Evolutionary conservation across 352 stramenopile species (phyloP).

Genomic region (Lagenidium giganteum): DNA sequence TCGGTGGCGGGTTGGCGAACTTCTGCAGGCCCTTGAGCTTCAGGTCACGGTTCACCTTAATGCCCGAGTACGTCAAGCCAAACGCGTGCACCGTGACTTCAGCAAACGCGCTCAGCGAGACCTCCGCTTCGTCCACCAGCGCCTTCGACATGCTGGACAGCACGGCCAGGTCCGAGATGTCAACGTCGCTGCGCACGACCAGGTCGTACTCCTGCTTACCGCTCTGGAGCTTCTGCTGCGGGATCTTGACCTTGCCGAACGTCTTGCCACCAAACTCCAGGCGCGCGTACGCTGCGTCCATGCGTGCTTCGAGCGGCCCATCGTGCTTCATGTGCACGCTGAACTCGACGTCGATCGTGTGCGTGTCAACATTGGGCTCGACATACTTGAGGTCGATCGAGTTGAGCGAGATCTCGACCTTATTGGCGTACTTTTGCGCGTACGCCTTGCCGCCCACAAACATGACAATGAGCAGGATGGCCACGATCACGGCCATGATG

Average conservation of each 20-base stretch:
- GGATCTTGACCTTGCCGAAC: conserved; percentile 45
- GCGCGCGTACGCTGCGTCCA: conserved; percentile 41
- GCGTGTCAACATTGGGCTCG: conserved; percentile 16
- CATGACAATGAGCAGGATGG: conserved; percentile 62
- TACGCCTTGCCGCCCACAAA: conserved; percentile 47
- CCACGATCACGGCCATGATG: conserved; percentile 29
- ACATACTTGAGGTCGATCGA: conserved; percentile 58
- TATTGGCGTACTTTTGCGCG: conserved; percentile 58
- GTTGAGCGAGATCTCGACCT: conserved; percentile 52
- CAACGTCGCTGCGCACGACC: conserved; percentile 23
- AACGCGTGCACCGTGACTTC: conserved; percentile 36
- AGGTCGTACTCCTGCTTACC: conserved; percentile 51
- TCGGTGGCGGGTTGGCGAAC: conserved; percentile 34
- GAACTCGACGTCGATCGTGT: conserved; percentile 38
- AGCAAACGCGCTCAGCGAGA: conserved; percentile 32
- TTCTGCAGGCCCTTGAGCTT: conserved; percentile 44
- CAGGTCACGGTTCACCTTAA: conserved; percentile 43
- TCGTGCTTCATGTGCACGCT: conserved; percentile 51
- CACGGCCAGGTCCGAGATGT: conserved; percentile 30
- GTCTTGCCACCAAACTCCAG: conserved; percentile 34
- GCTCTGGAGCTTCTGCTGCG: conserved; percentile 42
- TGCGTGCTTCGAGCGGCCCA: conserved; percentile 28
- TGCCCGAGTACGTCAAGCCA: conserved; percentile 41
- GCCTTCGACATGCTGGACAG: conserved; percentile 38
- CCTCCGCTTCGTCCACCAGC: conserved; percentile 26